Percentiles rank a stretch among this genome's conserved stretches.
Evolutionary conservation across 1,284 basidiomycete species (phyloP).

Genomic region (Ganoderma leucocontextum): DNA sequence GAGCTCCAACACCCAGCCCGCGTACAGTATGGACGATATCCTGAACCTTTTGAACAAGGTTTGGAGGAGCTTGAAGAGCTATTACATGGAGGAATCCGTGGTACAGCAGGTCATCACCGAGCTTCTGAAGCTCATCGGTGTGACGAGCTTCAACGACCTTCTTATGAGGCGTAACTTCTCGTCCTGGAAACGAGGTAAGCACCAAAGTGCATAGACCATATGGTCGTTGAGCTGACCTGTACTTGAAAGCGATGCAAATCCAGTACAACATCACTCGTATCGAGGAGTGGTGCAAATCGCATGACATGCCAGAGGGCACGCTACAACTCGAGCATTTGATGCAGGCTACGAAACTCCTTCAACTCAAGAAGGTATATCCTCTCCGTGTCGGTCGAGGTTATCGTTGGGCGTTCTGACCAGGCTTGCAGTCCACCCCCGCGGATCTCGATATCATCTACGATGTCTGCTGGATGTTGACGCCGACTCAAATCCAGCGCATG

Average conservation of each 20-base stretch:
- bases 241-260: conserved; percentile 92
- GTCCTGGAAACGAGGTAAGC: conserved; percentile 97
- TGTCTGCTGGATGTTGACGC: conserved; percentile 99
- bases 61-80: conserved; percentile 98
- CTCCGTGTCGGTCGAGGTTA: conserved; percentile 17
- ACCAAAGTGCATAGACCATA: not conserved
- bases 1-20: conserved; percentile 84
- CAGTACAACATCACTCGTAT: conserved; percentile 99
- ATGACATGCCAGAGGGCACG: conserved; percentile 99
- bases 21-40: conserved; percentile 99
- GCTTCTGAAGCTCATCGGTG: conserved; percentile 95
- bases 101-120: conserved; percentile 98
- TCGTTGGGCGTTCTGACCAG: conserved; percentile 12
- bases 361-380: conserved; percentile 91
- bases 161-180: conserved; percentile 99
- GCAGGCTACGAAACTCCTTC: conserved; percentile 98
- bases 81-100: conserved; percentile 98
- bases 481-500: conserved; percentile 99
- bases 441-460: conserved; percentile 99
- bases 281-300: conserved; percentile 97
- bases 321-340: conserved; percentile 98
- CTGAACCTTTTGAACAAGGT: conserved; percentile 97
- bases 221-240: conserved; percentile 5
- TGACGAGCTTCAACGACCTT: conserved; percentile 98
- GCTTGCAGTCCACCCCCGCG: conserved; percentile 80